These are phyloP conservation scores for Aspergillus sparsus DNA, from an alignment of 495 filamentous ascomycete genomes.

Conservation along the genomic window DNA sequence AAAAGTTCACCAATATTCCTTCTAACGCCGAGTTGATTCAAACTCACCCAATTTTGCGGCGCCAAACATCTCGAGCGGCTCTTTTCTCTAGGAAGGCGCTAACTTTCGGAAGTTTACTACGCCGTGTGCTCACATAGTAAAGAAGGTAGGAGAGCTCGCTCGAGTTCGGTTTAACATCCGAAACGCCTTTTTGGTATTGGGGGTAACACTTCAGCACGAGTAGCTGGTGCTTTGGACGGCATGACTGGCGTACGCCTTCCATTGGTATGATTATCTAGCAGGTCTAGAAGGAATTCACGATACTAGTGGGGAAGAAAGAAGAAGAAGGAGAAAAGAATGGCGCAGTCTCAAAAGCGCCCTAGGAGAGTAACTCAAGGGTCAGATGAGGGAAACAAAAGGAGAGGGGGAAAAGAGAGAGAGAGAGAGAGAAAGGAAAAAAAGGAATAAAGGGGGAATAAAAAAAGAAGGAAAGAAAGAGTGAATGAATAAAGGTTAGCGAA, in stretches of 20 bases:
- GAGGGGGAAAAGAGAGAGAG: neutral
- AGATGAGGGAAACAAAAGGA: neutral
- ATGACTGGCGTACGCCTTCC: constrained; percentile 62
- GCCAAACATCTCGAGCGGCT: constrained; percentile 83
- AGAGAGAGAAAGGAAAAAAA: neutral
- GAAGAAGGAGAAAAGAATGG: too few species aligned
- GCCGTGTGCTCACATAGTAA: constrained; percentile 90
- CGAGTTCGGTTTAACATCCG: constrained; percentile 88
- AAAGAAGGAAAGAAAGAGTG: neutral
- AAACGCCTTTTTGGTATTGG: constrained; percentile 79
- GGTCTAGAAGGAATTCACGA: neutral
- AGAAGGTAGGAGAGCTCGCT: constrained; percentile 94
- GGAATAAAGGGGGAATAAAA: neutral
- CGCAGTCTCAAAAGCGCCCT: too few species aligned
- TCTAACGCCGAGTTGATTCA: neutral
- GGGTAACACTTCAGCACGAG: constrained; percentile 93
- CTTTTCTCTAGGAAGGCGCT: constrained; percentile 88
- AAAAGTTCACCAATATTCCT: neutral
- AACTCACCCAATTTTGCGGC: constrained; percentile 74
- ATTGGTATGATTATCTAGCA: constrained; percentile 35
- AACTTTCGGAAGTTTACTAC: constrained; percentile 92
- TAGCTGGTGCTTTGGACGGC: constrained; percentile 89
- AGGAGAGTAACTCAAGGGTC: too few species aligned
- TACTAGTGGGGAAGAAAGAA: neutral
- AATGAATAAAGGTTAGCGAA: neutral